These are phyloP conservation scores for Talaromyces trachyspermus DNA, from an alignment of 495 filamentous ascomycete species.

Conservation along the genomic window DNA sequence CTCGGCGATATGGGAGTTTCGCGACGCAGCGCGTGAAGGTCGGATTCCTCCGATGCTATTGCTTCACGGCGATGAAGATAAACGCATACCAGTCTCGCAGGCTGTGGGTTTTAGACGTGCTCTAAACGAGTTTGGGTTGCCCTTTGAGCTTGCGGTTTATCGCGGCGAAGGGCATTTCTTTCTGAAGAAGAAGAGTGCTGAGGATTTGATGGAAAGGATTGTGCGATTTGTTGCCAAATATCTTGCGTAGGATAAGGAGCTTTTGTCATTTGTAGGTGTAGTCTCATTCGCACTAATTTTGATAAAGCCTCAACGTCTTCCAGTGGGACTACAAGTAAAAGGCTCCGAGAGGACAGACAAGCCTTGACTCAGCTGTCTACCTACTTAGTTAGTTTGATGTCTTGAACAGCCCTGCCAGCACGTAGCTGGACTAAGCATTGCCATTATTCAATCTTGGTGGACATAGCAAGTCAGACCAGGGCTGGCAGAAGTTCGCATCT, in stretches of 20 bases:
- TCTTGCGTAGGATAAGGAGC: slow-evolving; percentile 16
- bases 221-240: slow-evolving; percentile 2
- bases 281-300: too few species aligned
- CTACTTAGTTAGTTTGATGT: too few species aligned
- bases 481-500: too few species aligned
- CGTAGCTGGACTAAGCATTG: too few species aligned
- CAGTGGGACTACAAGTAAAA: too few species aligned
- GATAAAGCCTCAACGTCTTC: too few species aligned
- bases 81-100: slow-evolving; percentile 14
- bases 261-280: too few species aligned
- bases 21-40: slow-evolving; percentile 4
- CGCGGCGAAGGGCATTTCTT: slow-evolving; percentile 12
- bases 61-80: slow-evolving; percentile 16
- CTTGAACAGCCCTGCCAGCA: too few species aligned
- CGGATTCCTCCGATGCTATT: slow-evolving; percentile 15
- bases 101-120: slow-evolving; percentile 12
- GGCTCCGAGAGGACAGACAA: too few species aligned
- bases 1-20: slow-evolving; percentile 15
- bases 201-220: slow-evolving; percentile 9
- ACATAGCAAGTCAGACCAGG: too few species aligned
- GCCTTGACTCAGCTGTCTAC: too few species aligned
- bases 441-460: too few species aligned
- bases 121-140: slow-evolving; percentile 6
- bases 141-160: slow-evolving; percentile 11
- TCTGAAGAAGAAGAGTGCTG: slow-evolving; percentile 10